These are phyloP conservation scores for Malbranchea cinnamomea DNA, from an alignment of 2,329 filamentous ascomycete genomes.

Conservation along the genomic window DNA sequence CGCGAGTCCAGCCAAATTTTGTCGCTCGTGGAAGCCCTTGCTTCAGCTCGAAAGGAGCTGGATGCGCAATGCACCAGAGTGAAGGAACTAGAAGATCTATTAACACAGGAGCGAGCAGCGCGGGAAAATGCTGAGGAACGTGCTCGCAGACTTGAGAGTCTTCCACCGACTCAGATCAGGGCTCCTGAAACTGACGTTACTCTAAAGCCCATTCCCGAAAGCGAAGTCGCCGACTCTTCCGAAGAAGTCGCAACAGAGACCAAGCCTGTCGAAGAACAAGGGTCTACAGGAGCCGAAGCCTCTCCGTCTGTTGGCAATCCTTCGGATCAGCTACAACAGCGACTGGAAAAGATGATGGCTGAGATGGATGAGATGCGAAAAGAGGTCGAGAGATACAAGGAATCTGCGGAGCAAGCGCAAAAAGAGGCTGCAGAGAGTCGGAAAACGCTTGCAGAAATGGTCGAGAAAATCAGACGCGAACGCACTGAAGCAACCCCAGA, in stretches of 20 bases:
- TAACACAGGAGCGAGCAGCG: conserved; percentile 66
- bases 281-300: conserved; percentile 21
- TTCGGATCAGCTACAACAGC: conserved; percentile 45
- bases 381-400: conserved; percentile 63
- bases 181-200: conserved; percentile 1
- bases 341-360: conserved; percentile 58
- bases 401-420: conserved; percentile 68
- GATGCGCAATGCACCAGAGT: conserved; percentile 69
- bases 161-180: conserved; percentile 28
- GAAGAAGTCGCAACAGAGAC: conserved; percentile 17
- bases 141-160: conserved; percentile 54
- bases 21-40: conserved; percentile 70
- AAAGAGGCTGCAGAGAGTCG: conserved; percentile 56
- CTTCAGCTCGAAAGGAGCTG: conserved; percentile 70
- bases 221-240: conserved; percentile 8
- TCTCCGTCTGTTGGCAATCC: no score
- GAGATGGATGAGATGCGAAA: conserved; percentile 71
- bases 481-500: conserved; percentile 37
- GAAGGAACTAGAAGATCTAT: conserved; percentile 62
- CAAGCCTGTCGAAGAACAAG: conserved; percentile 14
- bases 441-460: conserved; percentile 73
- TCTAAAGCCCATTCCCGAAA: conserved; percentile 1
- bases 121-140: conserved; percentile 73
- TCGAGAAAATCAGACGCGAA: conserved; percentile 61
- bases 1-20: conserved; percentile 60